These are phyloP conservation scores for Clonostachys rhizophaga DNA, from an alignment of 2,329 filamentous ascomycete genomes.

Conservation along the genomic window DNA sequence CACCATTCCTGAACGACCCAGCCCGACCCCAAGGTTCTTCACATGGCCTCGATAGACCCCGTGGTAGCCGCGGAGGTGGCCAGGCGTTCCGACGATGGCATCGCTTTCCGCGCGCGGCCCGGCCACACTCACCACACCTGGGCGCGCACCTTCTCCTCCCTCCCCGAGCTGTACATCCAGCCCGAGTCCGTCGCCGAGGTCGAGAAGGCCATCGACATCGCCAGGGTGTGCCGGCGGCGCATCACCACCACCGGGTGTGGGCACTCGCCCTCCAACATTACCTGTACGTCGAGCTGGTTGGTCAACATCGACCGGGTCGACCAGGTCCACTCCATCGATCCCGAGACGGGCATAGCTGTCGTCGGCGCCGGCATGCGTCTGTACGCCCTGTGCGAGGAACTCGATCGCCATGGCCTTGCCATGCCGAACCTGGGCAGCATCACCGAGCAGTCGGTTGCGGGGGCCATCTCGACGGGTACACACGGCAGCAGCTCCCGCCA, in stretches of 20 bases:
- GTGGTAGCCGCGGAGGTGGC: constrained; percentile 23
- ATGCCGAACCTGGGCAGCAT: constrained; percentile 94
- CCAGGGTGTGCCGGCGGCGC: constrained; percentile 74
- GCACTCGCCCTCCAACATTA: constrained; percentile 88
- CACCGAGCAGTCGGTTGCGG: constrained; percentile 87
- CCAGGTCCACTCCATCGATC: constrained; percentile 66
- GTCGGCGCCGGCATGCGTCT: constrained; percentile 89
- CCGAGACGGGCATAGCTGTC: constrained; percentile 59
- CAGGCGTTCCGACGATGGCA: constrained; percentile 19
- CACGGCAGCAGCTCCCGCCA: constrained; percentile 85
- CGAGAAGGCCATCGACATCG: constrained; percentile 76
- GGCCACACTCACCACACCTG: constrained; percentile 84
- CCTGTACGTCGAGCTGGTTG: constrained; percentile 91
- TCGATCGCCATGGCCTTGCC: constrained; percentile 72
- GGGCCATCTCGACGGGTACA: constrained; percentile 88
- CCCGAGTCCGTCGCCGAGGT: constrained; percentile 77
- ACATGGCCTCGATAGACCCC: constrained; percentile 23
- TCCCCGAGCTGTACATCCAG: constrained; percentile 86
- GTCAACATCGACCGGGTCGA: constrained; percentile 86
- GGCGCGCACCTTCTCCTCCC: constrained; percentile 87
- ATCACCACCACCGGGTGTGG: constrained; percentile 84
- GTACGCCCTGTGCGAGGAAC: constrained; percentile 64
- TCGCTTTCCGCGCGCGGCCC: constrained; percentile 73
- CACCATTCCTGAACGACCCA: too few species aligned
- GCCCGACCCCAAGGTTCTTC: too few species aligned